Base-by-base conservation (phyloP, 2,329 filamentous ascomycete species). In the Cladophialophora yegresii region DNA sequence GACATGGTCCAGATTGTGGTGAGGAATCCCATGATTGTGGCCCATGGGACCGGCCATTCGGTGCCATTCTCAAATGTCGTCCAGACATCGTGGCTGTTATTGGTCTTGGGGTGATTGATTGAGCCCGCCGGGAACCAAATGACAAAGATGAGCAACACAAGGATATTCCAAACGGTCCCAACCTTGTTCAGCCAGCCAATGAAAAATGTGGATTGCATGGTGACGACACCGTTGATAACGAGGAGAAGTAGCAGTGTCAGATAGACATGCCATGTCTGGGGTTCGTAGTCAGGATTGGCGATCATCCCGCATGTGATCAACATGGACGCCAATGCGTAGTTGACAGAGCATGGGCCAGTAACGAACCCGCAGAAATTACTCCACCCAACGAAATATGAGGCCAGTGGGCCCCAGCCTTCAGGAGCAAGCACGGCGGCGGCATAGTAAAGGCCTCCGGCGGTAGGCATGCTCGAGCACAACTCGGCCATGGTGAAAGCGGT, bases 21-120 rank as follows among this genome's bases (percentile, higher is more conserved):
- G 7, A 82, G 67, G 49, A 81, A 81, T 40, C 79, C 76, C 47
- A 82, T 72, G 0, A 82, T 71, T 16, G 45, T 51, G 2, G 65
- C 69, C 68, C 71, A 73, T 1, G 70, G 72, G 7, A 70, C 73
- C 0, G 73, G 73, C 73, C 73, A 75, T 36, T 74, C 71, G 5
- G 73, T 75, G 0, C 73, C 73, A 60, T 74, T 72, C n/a, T 62
- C 53, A 36, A 71, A 70, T 23, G 43, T 55, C 5, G 65, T 68
- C 70, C 70, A 71, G 8, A 71, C 65, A 3, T 47, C 69, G 10
- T 72, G 74, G 26, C 75, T 75, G 5, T 79, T 73, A 47, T 80
- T 69, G 43, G 71, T 72, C 58, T 73, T 74, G 26, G 73, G 73
- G 9, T 54, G 59, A 55, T 74, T 74, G 66, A 75, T 71, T 1